A percentile compares a stretch with the other conserved stretches of the same genome.
Evolutionary conservation across 2,329 filamentous ascomycete species (phyloP).

Genomic region (Microsporum ferrugineum): DNA sequence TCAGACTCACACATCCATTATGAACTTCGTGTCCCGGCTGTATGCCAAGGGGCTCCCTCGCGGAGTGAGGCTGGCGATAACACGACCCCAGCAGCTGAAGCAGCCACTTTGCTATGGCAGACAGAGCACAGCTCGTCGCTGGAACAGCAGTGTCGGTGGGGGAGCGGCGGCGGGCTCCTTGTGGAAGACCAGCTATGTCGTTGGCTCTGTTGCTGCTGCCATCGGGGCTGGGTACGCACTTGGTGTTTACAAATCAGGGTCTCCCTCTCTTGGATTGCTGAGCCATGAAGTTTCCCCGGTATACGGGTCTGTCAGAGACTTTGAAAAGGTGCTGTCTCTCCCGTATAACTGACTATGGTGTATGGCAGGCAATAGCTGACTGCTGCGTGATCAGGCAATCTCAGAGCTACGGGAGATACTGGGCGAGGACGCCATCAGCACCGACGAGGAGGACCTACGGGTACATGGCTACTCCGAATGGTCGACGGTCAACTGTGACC

Average conservation of each 20-base stretch:
- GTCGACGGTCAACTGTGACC: constrained; percentile 55
- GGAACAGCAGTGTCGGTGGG: constrained; percentile 10
- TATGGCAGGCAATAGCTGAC: not conserved
- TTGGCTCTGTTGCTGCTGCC: constrained; percentile 40
- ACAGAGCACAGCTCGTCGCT: constrained; percentile 3
- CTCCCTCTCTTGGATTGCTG: constrained; percentile 20
- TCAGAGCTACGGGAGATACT: constrained; percentile 42
- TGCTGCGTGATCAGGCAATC: constrained; percentile 37
- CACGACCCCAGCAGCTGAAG: constrained; percentile 1
- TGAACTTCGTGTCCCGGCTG: constrained; percentile 14
- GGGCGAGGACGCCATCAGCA: constrained; percentile 50
- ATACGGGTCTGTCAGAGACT: constrained; percentile 30
- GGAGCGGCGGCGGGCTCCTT: not conserved
- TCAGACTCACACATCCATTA: constrained; percentile 10
- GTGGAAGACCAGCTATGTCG: constrained; percentile 8
- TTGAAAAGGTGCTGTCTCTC: constrained; percentile 27
- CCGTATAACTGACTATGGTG: not conserved
- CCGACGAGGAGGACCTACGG: constrained; percentile 52
- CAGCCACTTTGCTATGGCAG: not conserved
- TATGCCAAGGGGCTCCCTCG: constrained; percentile 6
- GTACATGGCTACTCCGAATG: constrained; percentile 59
- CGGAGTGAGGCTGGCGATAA: constrained; percentile 3
- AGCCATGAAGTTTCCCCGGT: constrained; percentile 18
- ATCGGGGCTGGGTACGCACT: constrained; percentile 43
- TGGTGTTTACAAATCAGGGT: constrained; percentile 34